Evolutionary conservation across 225 moss, liverwort and hornwort species (phyloP).

Genomic region (Climacium dendroides): DNA sequence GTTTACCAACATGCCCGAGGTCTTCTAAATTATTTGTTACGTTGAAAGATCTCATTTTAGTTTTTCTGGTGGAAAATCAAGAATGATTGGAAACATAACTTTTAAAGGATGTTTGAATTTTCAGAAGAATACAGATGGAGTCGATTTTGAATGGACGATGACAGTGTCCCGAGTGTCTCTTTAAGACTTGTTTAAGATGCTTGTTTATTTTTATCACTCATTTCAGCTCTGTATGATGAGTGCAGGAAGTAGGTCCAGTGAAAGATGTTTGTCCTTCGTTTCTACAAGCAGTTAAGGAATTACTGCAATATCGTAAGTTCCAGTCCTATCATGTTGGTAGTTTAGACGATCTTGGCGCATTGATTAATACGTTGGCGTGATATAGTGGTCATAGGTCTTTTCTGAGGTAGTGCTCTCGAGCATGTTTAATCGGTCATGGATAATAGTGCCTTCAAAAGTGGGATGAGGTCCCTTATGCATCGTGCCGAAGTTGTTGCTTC

Average conservation of each 20-base stretch:
- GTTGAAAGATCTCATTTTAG: background rate
- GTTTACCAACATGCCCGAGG: background rate
- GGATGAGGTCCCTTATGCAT: background rate
- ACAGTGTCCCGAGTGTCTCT: background rate
- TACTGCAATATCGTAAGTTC: conserved; percentile 88
- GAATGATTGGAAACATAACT: background rate
- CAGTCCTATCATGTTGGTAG: background rate
- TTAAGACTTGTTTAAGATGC: background rate
- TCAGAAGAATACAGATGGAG: background rate
- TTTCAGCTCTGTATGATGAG: conserved; percentile 1
- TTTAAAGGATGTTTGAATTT: background rate
- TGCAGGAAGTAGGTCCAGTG: conserved; percentile 96
- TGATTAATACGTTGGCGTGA: background rate
- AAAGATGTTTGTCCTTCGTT: conserved; percentile 89
- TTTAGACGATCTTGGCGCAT: background rate
- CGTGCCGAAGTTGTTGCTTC: background rate
- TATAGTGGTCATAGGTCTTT: background rate
- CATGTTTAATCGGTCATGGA: background rate
- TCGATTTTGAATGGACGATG: background rate
- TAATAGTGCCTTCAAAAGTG: background rate
- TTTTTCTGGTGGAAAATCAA: background rate
- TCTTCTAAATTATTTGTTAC: background rate
- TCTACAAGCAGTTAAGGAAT: conserved; percentile 77
- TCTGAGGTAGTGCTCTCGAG: background rate
- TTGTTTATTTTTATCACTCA: background rate